Evolutionary conservation across 257 asterid genomes (phyloP), one percentile per base, ranked within the genome.

Genomic region (Gentiana macrophylla): DNA sequence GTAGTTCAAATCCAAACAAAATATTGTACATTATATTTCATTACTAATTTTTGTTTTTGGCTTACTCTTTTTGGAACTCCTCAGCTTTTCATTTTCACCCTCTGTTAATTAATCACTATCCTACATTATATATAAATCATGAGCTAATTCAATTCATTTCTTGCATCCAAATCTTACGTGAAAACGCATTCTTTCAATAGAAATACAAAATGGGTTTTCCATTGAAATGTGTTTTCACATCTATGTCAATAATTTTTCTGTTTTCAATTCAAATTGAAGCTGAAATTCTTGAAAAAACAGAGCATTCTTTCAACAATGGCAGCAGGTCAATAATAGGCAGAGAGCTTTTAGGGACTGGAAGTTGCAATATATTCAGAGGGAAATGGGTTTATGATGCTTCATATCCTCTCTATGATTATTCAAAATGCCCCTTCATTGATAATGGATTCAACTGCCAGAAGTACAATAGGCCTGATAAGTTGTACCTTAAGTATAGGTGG

Each of bases 401-500:
- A 1, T 87, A 91, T 50, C 96, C 96, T n/a, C 92, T 87, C 67
- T 91, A 91, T 59, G 79, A 87, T 66, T 79, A 32, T 72, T 72
- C 94, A 4, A 68, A 49, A 0, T 91, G 98, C 50, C 98, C 98
- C 59, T 87, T 84, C 71, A 76, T 91, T 10, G 96, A 91, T 11
- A 77, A 78, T n/a, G 80, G 79, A 60, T 91, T 91, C 79, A 87
- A 91, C 63, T 91, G 98, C 67, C 78, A 68, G 24, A 74, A 81
- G 73, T 81, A 74, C 75, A 80, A 70, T 12, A 72, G 98, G 44
- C 97, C 97, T 24, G 97, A 91, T 68, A 77, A 57, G 32, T 53
- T 10, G 33, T 91, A 84, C 66, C 95, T 84, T 61, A 91, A 83
- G 60, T 91, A 87, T 53, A 63, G 97, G 55, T 91, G 98, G 98